Evolutionary conservation across 2,329 filamentous ascomycete genomes (phyloP).

Genomic region (Venturia nashicola): DNA sequence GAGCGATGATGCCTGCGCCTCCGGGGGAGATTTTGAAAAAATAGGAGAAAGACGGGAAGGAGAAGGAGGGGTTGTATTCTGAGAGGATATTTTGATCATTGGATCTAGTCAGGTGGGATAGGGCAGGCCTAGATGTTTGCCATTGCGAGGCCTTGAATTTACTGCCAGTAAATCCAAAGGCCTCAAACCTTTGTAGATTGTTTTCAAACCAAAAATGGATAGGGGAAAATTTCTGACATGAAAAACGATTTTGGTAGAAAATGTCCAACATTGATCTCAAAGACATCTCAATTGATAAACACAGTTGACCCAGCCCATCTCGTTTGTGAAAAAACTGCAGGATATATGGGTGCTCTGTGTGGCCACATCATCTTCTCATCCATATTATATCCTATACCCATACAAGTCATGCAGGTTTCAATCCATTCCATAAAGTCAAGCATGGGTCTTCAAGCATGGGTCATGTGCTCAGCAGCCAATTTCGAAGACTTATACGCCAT

Average conservation of each 20-base stretch:
- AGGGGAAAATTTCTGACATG: no score
- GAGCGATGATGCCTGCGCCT: slow-evolving; percentile 48
- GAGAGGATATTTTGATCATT: neutral
- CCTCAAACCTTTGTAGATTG: no score
- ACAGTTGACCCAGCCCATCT: neutral
- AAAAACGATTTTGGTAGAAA: no score
- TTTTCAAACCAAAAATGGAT: no score
- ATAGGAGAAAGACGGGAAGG: neutral
- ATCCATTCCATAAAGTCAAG: neutral
- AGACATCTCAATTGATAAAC: no score
- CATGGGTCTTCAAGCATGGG: neutral
- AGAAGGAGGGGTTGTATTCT: neutral
- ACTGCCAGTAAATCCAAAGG: no score
- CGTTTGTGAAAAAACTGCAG: neutral
- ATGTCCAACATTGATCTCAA: no score
- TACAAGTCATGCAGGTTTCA: neutral
- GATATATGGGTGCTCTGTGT: neutral
- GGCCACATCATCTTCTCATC: neutral
- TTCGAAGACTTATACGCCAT: neutral
- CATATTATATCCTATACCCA: neutral
- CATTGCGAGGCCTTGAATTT: no score
- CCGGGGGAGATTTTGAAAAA: slow-evolving; percentile 7
- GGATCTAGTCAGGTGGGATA: no score
- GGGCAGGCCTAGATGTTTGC: no score
- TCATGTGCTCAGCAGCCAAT: neutral